Evolutionary conservation across 108 stramenopile species (phyloP), one percentile per base, ranked within the genome.

Genomic region (Cylindrotheca closterium): DNA sequence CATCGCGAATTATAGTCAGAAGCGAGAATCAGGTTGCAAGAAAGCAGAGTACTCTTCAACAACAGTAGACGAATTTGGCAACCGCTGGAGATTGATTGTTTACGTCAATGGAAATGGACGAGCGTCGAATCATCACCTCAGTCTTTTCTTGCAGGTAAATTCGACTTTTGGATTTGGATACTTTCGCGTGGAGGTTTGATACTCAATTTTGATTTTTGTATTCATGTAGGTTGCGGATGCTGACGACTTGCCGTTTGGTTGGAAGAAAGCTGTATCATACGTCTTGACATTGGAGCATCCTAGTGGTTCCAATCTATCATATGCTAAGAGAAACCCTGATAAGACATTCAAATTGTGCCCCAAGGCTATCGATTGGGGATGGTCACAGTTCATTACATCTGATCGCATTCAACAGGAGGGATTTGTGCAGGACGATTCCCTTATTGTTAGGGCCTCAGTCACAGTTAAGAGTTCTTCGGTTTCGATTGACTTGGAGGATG

Each of bases 301-400:
- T 5, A 59, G 56, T 27, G 85, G 79, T 18, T 58, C 67, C 24
- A 80, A 73, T 49, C 56, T 83, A 47, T 81, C 86, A 22, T 94
- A 94, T 68, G 88, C 93, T 45, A 94, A 94, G 61, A 71, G 93
- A 17, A 94, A 94, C 67, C 93, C 93, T 2, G 93, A 94, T 56
- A 94, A 94, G 63, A 94, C 90, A 3, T 94, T 94, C 74, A 94
- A 94, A 67, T 70, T 94, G 46, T 94, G 93, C 65, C 93, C 93
- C 30, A 94, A 94, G 67, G 93, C 93, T 4, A 94, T 94, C 45
- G 93, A 94, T 55, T 94, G 93, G 93, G 93, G 93, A 31, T 94
- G 93, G 93, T 84, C 82, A 48, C 93, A 94, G 64, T 94, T 94
- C 60, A 91, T 94, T 31, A 90, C 93, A 22, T 81, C 81, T 23